Percentiles rank a stretch among this genome's conserved stretches.
Conservation (phyloP, 129 eudicot species). For the Glebionis coronaria region DNA sequence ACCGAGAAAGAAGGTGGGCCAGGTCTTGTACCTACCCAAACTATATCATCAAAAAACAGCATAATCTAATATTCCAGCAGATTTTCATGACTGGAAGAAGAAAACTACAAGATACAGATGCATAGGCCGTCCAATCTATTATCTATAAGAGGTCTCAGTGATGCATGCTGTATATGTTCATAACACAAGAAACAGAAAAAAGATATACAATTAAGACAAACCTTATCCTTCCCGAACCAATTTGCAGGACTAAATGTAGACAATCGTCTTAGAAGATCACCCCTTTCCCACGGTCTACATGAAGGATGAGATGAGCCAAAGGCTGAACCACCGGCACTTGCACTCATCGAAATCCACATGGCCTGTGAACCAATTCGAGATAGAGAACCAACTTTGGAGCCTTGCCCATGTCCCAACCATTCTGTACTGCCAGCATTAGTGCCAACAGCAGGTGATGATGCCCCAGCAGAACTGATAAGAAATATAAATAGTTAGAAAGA, state of each 20-base stretch:
- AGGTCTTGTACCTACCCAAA: neutral
- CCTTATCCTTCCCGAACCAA: conserved; percentile 94
- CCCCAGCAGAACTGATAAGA: conserved; percentile 77
- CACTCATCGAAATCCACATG: conserved; percentile 57
- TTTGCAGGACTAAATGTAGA: conserved; percentile 75
- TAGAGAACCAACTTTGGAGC: conserved; percentile 73
- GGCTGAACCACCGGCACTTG: conserved; percentile 74
- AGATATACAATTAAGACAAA: conserved; percentile 23
- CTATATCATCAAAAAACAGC: no score
- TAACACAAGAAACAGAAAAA: neutral
- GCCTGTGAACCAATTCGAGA: conserved; percentile 71
- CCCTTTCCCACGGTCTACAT: conserved; percentile 98
- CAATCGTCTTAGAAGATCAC: conserved; percentile 78
- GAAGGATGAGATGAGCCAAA: conserved; percentile 83
- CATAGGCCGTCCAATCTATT: neutral
- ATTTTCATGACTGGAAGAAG: neutral
- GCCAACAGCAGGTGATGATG: conserved; percentile 87
- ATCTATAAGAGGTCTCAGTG: conserved; percentile 6
- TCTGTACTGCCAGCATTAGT: conserved; percentile 76
- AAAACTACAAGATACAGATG: conserved; percentile 8
- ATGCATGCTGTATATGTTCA: conserved; percentile 16
- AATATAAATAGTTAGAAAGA: neutral
- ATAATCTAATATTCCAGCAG: neutral
- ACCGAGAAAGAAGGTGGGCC: neutral
- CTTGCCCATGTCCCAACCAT: conserved; percentile 76